phyloP scores from a whole-genome alignment of 1,284 basidiomycete species.

The Moesziomyces parantarcticus region DNA sequence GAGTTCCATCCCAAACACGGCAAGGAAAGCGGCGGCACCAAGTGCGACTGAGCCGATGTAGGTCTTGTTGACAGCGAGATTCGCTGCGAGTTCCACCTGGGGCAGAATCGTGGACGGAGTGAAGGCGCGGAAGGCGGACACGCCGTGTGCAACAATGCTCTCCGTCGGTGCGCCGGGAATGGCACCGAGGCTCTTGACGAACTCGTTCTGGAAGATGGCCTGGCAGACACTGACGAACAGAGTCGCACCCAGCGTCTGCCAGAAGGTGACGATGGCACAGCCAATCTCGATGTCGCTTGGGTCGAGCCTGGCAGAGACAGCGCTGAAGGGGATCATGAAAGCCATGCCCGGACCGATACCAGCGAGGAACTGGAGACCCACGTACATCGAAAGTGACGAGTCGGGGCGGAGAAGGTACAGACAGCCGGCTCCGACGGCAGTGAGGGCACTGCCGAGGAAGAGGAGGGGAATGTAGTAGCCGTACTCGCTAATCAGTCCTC shows the following conservation, averaged over 20 bases:
- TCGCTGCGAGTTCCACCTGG: conserved; percentile 30
- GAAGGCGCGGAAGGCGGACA: conserved; percentile 38
- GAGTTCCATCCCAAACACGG: conserved; percentile 49
- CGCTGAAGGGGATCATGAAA: conserved; percentile 51
- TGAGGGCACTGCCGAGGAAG: conserved; percentile 33
- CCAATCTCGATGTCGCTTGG: conserved; percentile 45
- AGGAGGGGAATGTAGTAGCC: conserved; percentile 56
- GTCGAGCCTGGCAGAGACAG: conserved; percentile 32
- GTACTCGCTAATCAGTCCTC: conserved; percentile 43
- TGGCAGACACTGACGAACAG: conserved; percentile 44
- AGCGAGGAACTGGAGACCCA: conserved; percentile 46
- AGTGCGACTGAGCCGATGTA: conserved; percentile 31
- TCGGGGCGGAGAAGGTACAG: conserved; percentile 40
- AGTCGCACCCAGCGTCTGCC: conserved; percentile 47
- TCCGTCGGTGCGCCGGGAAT: conserved; percentile 30
- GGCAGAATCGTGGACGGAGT: conserved; percentile 24
- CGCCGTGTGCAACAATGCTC: conserved; percentile 34
- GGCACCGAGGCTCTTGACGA: conserved; percentile 19
- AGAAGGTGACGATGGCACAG: conserved; percentile 49
- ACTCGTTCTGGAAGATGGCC: conserved; percentile 52
- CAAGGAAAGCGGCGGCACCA: conserved; percentile 31
- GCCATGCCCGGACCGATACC: conserved; percentile 41
- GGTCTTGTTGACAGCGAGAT: conserved; percentile 38
- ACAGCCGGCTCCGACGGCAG: conserved; percentile 30
- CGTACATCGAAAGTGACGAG: conserved; percentile 27